Percentiles rank a stretch among this genome's conserved stretches.
Conservation (phyloP, 2,329 filamentous ascomycete genomes). For the Aureobasidium leucospermi region DNA sequence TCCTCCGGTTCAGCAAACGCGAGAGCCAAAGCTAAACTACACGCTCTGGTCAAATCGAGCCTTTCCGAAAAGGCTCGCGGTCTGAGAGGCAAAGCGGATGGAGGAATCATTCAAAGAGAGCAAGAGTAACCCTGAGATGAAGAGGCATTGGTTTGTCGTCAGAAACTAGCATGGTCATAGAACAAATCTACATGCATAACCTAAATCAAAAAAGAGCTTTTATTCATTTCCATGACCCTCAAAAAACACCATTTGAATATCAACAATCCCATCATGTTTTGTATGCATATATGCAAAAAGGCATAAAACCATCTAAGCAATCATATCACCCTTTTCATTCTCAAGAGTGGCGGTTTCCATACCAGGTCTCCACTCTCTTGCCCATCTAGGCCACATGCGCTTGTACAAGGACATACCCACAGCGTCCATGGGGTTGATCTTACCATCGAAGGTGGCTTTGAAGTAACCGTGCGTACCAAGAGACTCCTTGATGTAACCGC, state of each 20-base stretch:
- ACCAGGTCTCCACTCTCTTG: slow-evolving; percentile 38
- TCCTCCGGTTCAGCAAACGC: too few species aligned
- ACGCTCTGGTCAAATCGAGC: too few species aligned
- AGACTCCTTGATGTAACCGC: slow-evolving; percentile 87
- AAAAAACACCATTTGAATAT: background rate
- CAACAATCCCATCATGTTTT: background rate
- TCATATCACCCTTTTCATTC: slow-evolving; percentile 12
- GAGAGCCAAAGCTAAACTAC: too few species aligned
- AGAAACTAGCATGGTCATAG: background rate
- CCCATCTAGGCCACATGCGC: slow-evolving; percentile 57
- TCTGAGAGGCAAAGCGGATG: too few species aligned
- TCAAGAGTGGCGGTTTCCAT: slow-evolving; percentile 5
- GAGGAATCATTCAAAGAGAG: too few species aligned
- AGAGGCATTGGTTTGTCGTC: background rate
- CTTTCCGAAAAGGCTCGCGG: too few species aligned
- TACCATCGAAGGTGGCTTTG: slow-evolving; percentile 95
- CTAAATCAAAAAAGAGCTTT: background rate
- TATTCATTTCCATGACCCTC: background rate
- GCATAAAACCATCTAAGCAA: background rate
- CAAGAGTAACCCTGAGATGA: too few species aligned
- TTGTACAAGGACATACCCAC: slow-evolving; percentile 70
- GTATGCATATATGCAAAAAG: background rate
- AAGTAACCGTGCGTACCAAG: slow-evolving; percentile 99
- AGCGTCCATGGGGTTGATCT: slow-evolving; percentile 91
- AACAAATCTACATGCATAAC: background rate